Base-by-base conservation (phyloP, 176 grass and related monocot genomes). In the Musa troglodytarum region DNA sequence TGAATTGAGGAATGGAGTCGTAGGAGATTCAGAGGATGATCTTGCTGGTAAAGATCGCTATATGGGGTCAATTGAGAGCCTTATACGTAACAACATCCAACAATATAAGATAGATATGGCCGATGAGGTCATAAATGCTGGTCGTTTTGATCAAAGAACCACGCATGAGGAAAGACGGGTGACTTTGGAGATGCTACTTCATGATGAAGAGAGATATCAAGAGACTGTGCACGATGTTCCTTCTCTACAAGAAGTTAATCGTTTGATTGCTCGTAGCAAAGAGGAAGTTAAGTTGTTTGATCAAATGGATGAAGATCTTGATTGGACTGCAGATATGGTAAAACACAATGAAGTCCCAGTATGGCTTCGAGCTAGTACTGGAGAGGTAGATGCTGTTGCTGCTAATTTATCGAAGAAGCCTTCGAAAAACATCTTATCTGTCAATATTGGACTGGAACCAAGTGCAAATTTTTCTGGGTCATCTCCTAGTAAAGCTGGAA, bases 91-190 rank as follows among this genome's bases (percentile, higher is more conserved):
- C 58, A 99, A 99, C 78, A 99, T 99, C 71, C 96, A 99, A 79
- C 96, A 99, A 50, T 99, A 89, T 76, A 99, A 99, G 82, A 91
- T 99, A 85, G 96, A 99, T 82, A 99, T 99, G 96, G 96, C 96
- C 15, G 91, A 99, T 81, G 96, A 99, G 79, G 96, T 99, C 69
- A 99, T 99, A 29, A 99, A 99, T 84, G 96, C 96, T 76, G 96
- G 96, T n/a, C 96, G 96, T 57, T 99, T 99, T 86, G 96, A 99
- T 87, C 96, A 99, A 79, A 88, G 96, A 82, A 99, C 96, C 11
- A 99, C 96, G 34, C 96, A 99, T 66, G 96, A 99, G 75, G 96
- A 99, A 87, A 95, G 96, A 73, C 84, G 96, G 9, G 83, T 89
- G 88, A 95, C 96, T 79, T 74, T 99, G 71, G 96, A 99, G 68